A percentile compares a stretch with the other conserved stretches of the same genome.
These are phyloP conservation scores for Dactylellina cionopaga DNA, from an alignment of 2,329 filamentous ascomycete species.

Conservation along the genomic window DNA sequence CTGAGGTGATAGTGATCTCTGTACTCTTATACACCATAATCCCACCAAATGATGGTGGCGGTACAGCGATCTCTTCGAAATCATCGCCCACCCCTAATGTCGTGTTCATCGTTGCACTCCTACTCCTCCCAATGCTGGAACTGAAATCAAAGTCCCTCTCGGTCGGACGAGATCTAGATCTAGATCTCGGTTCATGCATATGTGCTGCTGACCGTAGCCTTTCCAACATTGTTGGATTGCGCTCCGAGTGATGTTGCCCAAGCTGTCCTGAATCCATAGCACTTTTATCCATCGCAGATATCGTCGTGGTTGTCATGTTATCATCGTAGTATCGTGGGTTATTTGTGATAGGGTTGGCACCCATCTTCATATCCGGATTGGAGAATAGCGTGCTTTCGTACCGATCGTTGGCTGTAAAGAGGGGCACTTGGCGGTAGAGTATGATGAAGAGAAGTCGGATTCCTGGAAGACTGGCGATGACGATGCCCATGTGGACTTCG, in stretches of 20 bases:
- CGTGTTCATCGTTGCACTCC: slow-evolving; percentile 19
- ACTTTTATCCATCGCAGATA: slow-evolving; percentile 15
- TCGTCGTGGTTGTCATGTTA: slow-evolving; percentile 32
- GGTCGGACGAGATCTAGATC: neutral
- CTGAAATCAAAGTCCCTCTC: slow-evolving; percentile 38
- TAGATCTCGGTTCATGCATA: neutral
- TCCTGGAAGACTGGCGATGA: slow-evolving; percentile 47
- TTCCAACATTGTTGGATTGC: slow-evolving; percentile 12
- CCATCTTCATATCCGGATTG: slow-evolving; percentile 23
- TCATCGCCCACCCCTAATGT: slow-evolving; percentile 34
- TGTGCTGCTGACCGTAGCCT: slow-evolving; percentile 15
- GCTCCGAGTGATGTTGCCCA: too few species aligned
- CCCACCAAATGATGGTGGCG: slow-evolving; percentile 36
- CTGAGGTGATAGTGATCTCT: slow-evolving; percentile 35
- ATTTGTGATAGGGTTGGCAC: slow-evolving; percentile 4
- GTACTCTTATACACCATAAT: slow-evolving; percentile 49
- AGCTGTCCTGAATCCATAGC: neutral
- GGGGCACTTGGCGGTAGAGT: slow-evolving; percentile 31
- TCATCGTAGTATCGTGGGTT: slow-evolving; percentile 19
- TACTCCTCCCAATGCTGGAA: slow-evolving; percentile 10
- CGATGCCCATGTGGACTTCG: slow-evolving; percentile 46
- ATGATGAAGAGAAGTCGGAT: slow-evolving; percentile 39
- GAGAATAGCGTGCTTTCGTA: slow-evolving; percentile 46
- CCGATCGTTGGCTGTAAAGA: slow-evolving; percentile 32
- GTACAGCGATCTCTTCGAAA: slow-evolving; percentile 45